Evolutionary conservation across 371 early-diverging fungal species (phyloP), one percentile per base, ranked within the genome.

Genomic region (Mucor velutinosus): DNA sequence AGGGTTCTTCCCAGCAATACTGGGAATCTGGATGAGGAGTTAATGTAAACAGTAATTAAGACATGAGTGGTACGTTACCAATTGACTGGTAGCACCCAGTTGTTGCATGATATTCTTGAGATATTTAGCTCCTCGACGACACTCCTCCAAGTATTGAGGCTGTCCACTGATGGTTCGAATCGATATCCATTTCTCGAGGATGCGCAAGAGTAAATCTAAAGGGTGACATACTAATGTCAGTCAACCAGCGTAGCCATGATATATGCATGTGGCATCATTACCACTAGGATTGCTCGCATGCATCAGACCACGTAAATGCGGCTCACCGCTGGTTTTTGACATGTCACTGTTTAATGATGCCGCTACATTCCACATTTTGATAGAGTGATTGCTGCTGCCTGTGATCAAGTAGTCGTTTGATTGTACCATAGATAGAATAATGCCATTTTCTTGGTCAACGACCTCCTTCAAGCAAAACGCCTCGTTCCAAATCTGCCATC

Each of bases 91-190:
- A 4, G 94, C 93, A 27, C 94, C 94, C 8, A 94, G 78, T 60
- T 92, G 92, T 35, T 81, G 85, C 58, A 92, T 72, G 25, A 92
- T 76, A 15, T 86, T 89, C 65, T 88, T 87, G 37, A 94, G 73
- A 62, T 87, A 93, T 32, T 90, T 87, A 1, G 94, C 94, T 4
- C 92, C 93, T 17, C 87, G 80, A 6, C 92, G 78, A 70, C 94
- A 94, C 66, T 93, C 92, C 56, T 91, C 88, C 75, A 86, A 83
- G 69, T 84, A 84, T 37, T 87, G 82, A 1, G 83, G 79, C 5
- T 82, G 77, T 6, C 92, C 93, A 37, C 90, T 85, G 7, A 94
- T 87, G 0, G 92, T 91, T 35, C 83, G 86, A 70, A 90, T 86
- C 3, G 83, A 77, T 41, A 93, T 77, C 91, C 91, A 93, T 70